Base-by-base conservation (phyloP, 257 asterid species). In the Solanum bukasovii region DNA sequence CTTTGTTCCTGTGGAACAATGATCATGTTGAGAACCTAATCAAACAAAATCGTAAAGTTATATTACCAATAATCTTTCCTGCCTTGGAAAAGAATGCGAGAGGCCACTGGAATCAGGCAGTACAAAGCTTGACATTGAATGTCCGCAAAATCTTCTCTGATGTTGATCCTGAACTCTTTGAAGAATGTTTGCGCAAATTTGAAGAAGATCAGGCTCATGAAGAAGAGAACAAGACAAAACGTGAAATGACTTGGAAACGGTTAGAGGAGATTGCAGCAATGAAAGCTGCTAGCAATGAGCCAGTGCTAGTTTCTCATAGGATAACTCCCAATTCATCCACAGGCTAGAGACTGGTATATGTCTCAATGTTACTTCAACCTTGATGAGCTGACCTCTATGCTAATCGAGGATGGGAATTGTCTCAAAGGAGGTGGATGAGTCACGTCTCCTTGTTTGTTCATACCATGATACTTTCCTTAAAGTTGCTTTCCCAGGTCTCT, bases 41-140 rank as follows among this genome's bases (percentile, higher is more conserved):
- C 91, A 96, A 96, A 89, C 98, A 95, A 91, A 95, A 96, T 83
- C 96, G 96, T 72, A 91, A 90, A 86, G 96, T 93, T 25, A 92
- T 96, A 87, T 89, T 96, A 71, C 98, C 98, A 7, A 95, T 96
- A 34, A 93, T 96, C 85, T 92, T 95, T 86, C 96, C 98, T 81
- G 89, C 98, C 61, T 35, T 96, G 91, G 98, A 96, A 92, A 95
- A 83, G 87, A 96, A 96, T 71, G 90, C 96, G 14, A 92, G 94
- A 92, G 91, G 90, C 84, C 98, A 96, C 92, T 96, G 99, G 99
- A 96, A 95, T 86, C 99, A 92, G 91, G 98, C 98, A 8, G 99
- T 95, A 11, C 96, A 93, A 86, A 95, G 95, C 91, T 91, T 96
- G 90, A 96, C 99, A 31, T 91, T 91, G n/a, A 96, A 96, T 87